Base-by-base conservation (phyloP, 345 rosid genomes). In the Kandelia obovata region DNA sequence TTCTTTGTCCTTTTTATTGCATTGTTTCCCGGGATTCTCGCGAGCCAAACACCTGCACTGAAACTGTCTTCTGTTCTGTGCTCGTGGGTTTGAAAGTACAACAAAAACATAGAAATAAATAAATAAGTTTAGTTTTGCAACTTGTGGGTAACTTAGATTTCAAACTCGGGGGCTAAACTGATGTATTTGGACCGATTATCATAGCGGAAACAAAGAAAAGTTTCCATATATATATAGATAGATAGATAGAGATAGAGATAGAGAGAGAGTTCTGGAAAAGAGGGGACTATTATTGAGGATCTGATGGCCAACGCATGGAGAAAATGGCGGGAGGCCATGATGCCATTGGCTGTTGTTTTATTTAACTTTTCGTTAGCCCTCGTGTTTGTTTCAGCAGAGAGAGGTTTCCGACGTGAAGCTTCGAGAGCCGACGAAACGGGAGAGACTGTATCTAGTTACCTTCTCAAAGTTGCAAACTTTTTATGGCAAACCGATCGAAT, bases 361-460 rank as follows among this genome's bases (percentile, higher is more conserved):
- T 13, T 81, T 55, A 82, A 66, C 62, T 76, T 84, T 57, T 60
- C 75, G 58, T 5, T 89, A 58, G 88, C 87, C 53, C 68, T 86
- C 19, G 81, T 73, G 73, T 69, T 81, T 43, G 88, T 81, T 59
- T 82, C 84, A 55, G 92, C 89, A 7, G 89, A 87, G 21, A 83
- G 92, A 69, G 76, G 83, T 30, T 62, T 84, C 57, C 79, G 66
- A 74, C 66, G 57, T 51, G 78, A 74, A 64, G 60, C 55, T 67
- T 39, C 25, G 5, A 70, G 77, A 20, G 4, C 52, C 51, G 27
- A 67, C 5, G 68, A 65, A 63, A 30, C 49, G 59, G 73, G 64
- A 47, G 83, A 75, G 62, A 49, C 53, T 43, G 72, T 67, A 25
- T 68, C 86, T 1, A 62, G 60, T 72, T 83, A 65, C 55, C 65